Evolutionary conservation across 805 yeast genomes (phyloP), one percentile per base, ranked within the genome.

Genomic region (Ogataea pignaliae): DNA sequence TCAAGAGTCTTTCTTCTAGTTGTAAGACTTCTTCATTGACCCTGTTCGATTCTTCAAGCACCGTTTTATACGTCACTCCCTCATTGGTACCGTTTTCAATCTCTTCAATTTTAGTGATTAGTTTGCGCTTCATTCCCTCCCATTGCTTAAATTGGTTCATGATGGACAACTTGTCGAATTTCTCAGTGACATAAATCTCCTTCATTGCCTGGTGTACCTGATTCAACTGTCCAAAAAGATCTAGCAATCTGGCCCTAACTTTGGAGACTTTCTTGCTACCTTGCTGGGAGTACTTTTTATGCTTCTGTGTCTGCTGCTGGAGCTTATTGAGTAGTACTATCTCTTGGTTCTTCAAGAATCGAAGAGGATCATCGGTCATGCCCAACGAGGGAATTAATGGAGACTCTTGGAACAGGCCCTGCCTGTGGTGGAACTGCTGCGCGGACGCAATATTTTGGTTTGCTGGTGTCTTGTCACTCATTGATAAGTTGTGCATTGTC

Each of bases 151-250:
- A 70, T 29, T 55, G 58, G 8, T 50, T 36, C 16, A 62, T 50
- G 10, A 71, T 50, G 1, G 45, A 34, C 26, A 54, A 52, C 18
- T 69, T 61, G n/a, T 53, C 53, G 3, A 51, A 44, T 6, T 64
- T 54, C 34, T 75, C 78, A 2, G 65, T 56, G 3, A 56, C 45
- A 55, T 76, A 77, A 2, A 75, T 57, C 53, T 78, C 82, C 42
- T 64, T 61, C 52, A 75, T 65, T 6, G 77, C 69, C 41, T 68
- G 66, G 45, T 69, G 66, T 42, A 64, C 65, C 41, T 72, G 73
- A 8, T 71, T 64, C n/a, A 76, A 48, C 44, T 69, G 70, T 3
- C 31, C 10, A 13, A 70, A 60, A 39, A 56, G 46, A 14, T 53
- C 54, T 4, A 60, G 31, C 1, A 74, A 57, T 46, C 51, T 49